Conservation (phyloP, 2,329 filamentous ascomycete species). For the Drechslerella coelobrocha region DNA sequence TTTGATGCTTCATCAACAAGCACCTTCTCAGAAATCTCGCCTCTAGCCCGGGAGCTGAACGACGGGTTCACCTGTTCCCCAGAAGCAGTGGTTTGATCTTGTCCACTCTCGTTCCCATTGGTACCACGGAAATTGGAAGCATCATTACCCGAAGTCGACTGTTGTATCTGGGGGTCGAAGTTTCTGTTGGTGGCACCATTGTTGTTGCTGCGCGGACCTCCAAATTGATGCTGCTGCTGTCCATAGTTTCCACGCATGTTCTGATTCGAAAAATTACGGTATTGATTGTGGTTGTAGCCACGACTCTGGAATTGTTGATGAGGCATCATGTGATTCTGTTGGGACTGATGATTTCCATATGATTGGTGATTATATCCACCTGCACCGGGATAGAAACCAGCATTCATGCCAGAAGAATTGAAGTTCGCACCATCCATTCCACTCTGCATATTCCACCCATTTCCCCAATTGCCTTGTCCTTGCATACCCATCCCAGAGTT, state of each 20-base stretch:
- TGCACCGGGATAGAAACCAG: conserved; percentile 55
- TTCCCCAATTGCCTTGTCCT: conserved; percentile 51
- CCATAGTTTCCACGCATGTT: conserved; percentile 51
- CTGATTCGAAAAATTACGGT: conserved; percentile 51
- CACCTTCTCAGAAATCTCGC: conserved; percentile 45
- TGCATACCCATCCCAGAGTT: conserved; percentile 49
- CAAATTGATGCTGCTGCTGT: conserved; percentile 41
- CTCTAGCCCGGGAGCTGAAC: conserved; percentile 19
- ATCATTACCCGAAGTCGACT: conserved; percentile 35
- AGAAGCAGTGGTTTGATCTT: conserved; percentile 33
- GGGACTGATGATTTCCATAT: conserved; percentile 55
- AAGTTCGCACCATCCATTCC: conserved; percentile 50
- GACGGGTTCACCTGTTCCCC: conserved; percentile 34
- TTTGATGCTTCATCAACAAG: conserved; percentile 33
- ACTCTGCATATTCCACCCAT: conserved; percentile 53
- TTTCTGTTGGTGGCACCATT: conserved; percentile 30
- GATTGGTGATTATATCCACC: conserved; percentile 56
- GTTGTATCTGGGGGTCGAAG: conserved; percentile 38
- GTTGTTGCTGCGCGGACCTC: conserved; percentile 28
- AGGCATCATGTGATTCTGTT: conserved; percentile 51
- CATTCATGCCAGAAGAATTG: conserved; percentile 52
- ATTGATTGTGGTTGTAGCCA: conserved; percentile 51
- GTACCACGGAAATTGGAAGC: conserved; percentile 26
- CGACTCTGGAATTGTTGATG: conserved; percentile 51
- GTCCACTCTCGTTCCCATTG: conserved; percentile 28